Conservation (phyloP, 257 asterid species). For the Lithospermum erythrorhizon region DNA sequence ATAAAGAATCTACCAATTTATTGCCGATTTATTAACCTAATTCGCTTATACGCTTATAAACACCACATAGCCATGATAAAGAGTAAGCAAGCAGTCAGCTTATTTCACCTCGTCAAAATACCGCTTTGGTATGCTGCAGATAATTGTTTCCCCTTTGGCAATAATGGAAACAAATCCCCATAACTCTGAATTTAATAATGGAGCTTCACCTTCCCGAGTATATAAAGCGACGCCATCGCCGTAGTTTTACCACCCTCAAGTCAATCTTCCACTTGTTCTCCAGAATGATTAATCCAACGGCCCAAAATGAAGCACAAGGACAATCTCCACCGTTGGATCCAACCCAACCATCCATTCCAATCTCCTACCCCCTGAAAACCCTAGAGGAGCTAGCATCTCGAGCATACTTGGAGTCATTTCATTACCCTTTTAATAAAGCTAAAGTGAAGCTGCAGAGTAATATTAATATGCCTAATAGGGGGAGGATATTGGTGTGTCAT, state of each 20-base stretch:
- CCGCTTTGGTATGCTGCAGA: too few species aligned
- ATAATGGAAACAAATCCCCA: too few species aligned
- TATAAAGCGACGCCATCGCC: conserved; percentile 39
- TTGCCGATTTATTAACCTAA: too few species aligned
- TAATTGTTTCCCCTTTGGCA: too few species aligned
- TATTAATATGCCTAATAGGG: conserved; percentile 37
- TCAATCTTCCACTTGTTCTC: conserved; percentile 25
- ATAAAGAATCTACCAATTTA: too few species aligned
- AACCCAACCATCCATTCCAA: conserved; percentile 40
- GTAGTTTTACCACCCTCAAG: conserved; percentile 29
- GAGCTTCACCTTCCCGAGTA: conserved; percentile 17
- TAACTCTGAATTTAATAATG: neutral
- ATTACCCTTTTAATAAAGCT: conserved; percentile 54
- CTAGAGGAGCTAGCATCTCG: conserved; percentile 73
- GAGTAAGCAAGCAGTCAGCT: too few species aligned
- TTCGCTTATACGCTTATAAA: too few species aligned
- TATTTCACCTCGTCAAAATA: too few species aligned
- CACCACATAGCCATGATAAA: too few species aligned
- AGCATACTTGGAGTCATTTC: conserved; percentile 68
- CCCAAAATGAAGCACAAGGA: neutral
- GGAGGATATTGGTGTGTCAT: conserved; percentile 75
- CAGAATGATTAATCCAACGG: conserved; percentile 9
- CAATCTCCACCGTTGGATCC: conserved; percentile 63
- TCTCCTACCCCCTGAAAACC: conserved; percentile 73
- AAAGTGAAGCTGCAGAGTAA: conserved; percentile 28